Evolutionary conservation across 441 rosid genomes (phyloP), one percentile per base, ranked within the genome.

Genomic region (Erysimum cheiri): DNA sequence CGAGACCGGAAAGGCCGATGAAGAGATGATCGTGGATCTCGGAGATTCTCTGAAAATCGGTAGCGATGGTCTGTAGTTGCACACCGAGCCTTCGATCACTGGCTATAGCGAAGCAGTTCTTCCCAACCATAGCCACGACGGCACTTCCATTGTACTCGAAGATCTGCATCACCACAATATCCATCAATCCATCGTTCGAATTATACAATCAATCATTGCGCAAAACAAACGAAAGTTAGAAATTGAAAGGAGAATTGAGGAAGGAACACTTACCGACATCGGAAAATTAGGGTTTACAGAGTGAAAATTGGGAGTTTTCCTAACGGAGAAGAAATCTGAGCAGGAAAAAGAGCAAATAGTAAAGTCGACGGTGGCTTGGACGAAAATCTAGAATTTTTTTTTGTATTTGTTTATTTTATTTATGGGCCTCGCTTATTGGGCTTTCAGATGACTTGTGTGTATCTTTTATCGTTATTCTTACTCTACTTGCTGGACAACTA

Each of bases 61-160:
- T 94, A 59, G 97, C 97, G 63, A 94, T 74, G 11, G 99, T 94
- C 74, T 90, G 97, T 65, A 94, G 88, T 81, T 91, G 97, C 33
- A 94, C 93, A 11, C 97, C 97, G 10, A 94, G 87, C 10, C 96
- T 77, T 14, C 97, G 85, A 70, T 91, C 97, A 77, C 97, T 94
- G 53, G 93, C 97, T 49, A 94, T 91, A 50, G 96, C 97, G 79
- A 91, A 94, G 69, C 97, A 94, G 80, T 89, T 91, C 85, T 88
- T 94, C 12, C 98, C 98, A 6, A 94, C 97, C 98, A 94, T 94
- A 8, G 97, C 98, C 15, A 94, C 83, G 6, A 91, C 82, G 49
- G 98, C 97, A 67, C 98, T 94, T 49, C 98, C 96, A 84, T 94
- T 94, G 84, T 94, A 94, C 80, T 94, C 98, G 67, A 86, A 86